These are phyloP conservation scores for Paspalum notatum DNA, from an alignment of 176 grass and related monocot genomes.

Conservation along the genomic window DNA sequence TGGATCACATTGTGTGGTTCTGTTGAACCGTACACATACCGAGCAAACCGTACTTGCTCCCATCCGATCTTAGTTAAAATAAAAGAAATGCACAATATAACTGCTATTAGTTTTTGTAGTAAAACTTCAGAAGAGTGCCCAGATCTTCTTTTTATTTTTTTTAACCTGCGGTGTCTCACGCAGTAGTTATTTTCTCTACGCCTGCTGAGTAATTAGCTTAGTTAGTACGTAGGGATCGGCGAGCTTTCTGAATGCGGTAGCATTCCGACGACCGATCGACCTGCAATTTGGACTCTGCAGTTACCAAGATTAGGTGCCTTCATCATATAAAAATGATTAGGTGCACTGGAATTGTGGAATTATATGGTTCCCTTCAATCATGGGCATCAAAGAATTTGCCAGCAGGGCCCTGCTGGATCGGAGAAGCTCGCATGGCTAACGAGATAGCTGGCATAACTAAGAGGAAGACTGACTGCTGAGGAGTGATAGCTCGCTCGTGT, in stretches of 20 bases:
- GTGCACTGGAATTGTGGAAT: background rate
- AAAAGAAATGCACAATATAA: background rate
- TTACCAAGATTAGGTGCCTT: conserved; percentile 16
- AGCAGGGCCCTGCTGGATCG: background rate
- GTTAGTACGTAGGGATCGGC: no score
- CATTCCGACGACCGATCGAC: no score
- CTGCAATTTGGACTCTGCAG: background rate
- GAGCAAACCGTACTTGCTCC: background rate
- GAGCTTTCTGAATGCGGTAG: no score
- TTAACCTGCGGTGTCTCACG: no score
- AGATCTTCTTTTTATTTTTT: no score
- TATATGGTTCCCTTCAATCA: background rate
- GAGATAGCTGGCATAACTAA: background rate
- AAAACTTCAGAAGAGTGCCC: conserved; percentile 1
- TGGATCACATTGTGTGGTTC: conserved; percentile 2
- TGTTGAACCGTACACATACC: conserved; percentile 14
- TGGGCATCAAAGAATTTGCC: background rate
- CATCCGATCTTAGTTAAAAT: background rate
- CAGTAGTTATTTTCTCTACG: no score
- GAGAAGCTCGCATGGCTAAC: background rate
- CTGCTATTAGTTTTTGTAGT: background rate
- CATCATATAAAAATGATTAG: no score
- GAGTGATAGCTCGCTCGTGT: background rate
- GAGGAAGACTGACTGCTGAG: background rate
- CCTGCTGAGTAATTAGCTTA: no score